phyloP scores from a whole-genome alignment of 2,329 filamentous ascomycete genomes.

The Didymellaceae sp. region DNA sequence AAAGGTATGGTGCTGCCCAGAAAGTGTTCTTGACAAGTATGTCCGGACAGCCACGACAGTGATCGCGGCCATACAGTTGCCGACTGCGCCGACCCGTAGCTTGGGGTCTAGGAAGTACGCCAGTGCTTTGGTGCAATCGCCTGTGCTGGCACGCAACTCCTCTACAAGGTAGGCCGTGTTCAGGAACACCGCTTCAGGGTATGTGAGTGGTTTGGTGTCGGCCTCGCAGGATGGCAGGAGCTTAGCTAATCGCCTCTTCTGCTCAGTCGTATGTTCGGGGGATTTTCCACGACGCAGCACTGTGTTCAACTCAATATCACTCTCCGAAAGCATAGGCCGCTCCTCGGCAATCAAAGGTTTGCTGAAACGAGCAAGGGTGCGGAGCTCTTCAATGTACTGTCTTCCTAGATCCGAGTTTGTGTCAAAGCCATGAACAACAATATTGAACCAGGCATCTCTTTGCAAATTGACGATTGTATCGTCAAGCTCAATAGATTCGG shows the following conservation, averaged over 20 bases:
- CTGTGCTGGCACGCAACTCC: slow-evolving; percentile 81
- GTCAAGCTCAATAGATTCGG: slow-evolving; percentile 65
- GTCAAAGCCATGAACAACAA: slow-evolving; percentile 90
- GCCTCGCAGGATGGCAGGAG: slow-evolving; percentile 77
- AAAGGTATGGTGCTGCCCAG: slow-evolving; percentile 75
- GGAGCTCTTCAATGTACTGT: slow-evolving; percentile 76
- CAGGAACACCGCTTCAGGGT: slow-evolving; percentile 89
- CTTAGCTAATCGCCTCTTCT: slow-evolving; percentile 78
- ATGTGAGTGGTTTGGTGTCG: slow-evolving; percentile 82
- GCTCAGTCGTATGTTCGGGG: slow-evolving; percentile 75
- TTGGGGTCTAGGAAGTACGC: slow-evolving; percentile 96
- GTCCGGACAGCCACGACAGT: slow-evolving; percentile 74
- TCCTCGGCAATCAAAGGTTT: slow-evolving; percentile 87
- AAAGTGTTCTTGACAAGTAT: slow-evolving; percentile 78
- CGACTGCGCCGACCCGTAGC: slow-evolving; percentile 67
- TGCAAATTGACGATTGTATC: slow-evolving; percentile 69
- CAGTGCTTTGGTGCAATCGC: slow-evolving; percentile 87
- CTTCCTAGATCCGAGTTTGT: slow-evolving; percentile 75
- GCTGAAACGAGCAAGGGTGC: slow-evolving; percentile 84
- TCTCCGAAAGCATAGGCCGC: slow-evolving; percentile 87
- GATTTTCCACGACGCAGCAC: slow-evolving; percentile 87
- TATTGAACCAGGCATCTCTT: slow-evolving; percentile 97
- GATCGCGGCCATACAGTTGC: slow-evolving; percentile 68
- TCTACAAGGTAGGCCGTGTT: slow-evolving; percentile 91
- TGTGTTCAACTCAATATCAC: slow-evolving; percentile 95